Evolutionary conservation across 2,329 filamentous ascomycete species (phyloP).

Genomic region (Lecanicillium sp.): DNA sequence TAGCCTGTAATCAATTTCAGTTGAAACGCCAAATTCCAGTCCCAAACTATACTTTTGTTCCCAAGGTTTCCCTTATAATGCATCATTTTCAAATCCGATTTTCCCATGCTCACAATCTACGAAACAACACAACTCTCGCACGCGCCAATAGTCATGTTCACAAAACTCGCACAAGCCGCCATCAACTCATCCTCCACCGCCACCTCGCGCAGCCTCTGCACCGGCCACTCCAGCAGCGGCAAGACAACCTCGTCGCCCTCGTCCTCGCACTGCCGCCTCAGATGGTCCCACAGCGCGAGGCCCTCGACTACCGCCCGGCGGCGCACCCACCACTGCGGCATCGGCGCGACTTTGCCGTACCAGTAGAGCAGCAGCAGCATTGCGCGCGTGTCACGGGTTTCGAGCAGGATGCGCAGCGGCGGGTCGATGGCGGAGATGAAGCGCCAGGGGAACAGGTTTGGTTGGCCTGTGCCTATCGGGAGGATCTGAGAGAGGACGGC

Average conservation of each 20-base stretch:
- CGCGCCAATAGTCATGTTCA: background rate
- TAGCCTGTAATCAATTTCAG: no score
- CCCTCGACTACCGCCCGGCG: slow-evolving; percentile 38
- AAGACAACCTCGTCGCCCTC: background rate
- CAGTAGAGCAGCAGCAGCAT: slow-evolving; percentile 48
- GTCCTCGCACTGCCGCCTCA: slow-evolving; percentile 16
- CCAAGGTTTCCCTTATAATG: no score
- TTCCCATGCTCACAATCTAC: no score
- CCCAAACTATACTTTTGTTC: no score
- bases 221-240: background rate
- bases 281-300: slow-evolving; percentile 36
- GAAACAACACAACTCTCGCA: no score
- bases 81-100: no score
- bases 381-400: slow-evolving; percentile 41
- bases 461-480: slow-evolving; percentile 23
- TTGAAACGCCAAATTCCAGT: no score
- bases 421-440: slow-evolving; percentile 38
- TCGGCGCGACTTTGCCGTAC: slow-evolving; percentile 38
- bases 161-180: background rate
- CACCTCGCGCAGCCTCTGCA: background rate
- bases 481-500: slow-evolving; percentile 30
- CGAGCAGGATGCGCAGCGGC: slow-evolving; percentile 35
- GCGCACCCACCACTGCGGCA: slow-evolving; percentile 38
- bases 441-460: slow-evolving; percentile 33
- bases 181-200: background rate